phyloP scores from a whole-genome alignment of 768 basidiomycete genomes.

The Exsudoporus frostii region DNA sequence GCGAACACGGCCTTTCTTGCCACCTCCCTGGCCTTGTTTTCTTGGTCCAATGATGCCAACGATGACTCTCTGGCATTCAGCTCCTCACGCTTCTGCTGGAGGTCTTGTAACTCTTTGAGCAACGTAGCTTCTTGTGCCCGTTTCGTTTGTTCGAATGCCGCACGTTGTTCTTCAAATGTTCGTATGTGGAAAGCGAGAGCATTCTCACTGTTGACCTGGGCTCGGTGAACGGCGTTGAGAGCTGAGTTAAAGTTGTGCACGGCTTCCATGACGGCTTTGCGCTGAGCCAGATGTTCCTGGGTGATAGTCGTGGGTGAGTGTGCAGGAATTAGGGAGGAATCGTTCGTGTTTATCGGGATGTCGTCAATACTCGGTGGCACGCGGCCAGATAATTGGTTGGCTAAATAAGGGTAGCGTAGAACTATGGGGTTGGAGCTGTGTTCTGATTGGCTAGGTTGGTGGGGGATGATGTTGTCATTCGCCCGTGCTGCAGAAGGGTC shows the following conservation, averaged over 20 bases:
- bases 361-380: not conserved
- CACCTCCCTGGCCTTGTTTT: slow-evolving; percentile 25
- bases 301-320: not conserved
- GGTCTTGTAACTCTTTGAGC: slow-evolving; percentile 19
- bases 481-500: not conserved
- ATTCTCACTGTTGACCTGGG: slow-evolving; percentile 17
- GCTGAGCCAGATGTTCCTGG: slow-evolving; percentile 11
- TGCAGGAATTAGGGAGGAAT: not conserved
- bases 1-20: slow-evolving; percentile 13
- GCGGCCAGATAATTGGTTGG: not conserved
- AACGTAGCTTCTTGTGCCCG: slow-evolving; percentile 17
- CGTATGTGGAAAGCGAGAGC: slow-evolving; percentile 8
- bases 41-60: slow-evolving; percentile 23
- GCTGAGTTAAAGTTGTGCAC: slow-evolving; percentile 9
- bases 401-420: slow-evolving; percentile 11
- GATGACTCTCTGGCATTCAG: slow-evolving; percentile 16
- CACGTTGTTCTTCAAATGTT: slow-evolving; percentile 18
- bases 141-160: slow-evolving; percentile 21
- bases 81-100: slow-evolving; percentile 18
- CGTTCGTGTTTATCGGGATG: not conserved
- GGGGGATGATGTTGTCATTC: not conserved
- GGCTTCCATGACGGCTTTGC: slow-evolving; percentile 8
- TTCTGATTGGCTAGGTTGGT: not conserved
- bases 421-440: not conserved
- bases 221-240: slow-evolving; percentile 4